Conservation (phyloP, 345 rosid genomes). For the Litchi chinensis region DNA sequence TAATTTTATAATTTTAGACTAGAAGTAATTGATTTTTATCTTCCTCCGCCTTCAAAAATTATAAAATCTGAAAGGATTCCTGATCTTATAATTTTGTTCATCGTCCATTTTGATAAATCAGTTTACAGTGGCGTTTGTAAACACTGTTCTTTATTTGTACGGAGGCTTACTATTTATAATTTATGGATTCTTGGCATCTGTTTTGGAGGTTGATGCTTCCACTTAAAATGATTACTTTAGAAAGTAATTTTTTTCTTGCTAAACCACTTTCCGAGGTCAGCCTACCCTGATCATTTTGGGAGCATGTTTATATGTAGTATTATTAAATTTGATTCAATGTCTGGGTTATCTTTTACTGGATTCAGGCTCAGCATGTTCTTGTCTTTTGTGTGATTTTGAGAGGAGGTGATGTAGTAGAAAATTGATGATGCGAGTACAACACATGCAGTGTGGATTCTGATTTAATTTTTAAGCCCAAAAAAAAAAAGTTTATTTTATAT, state of each 20-base stretch:
- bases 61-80: neutral
- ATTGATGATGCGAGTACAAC: neutral
- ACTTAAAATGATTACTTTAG: neutral
- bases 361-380: too few relatives aligned
- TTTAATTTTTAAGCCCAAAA: too few relatives aligned
- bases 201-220: neutral
- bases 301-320: neutral
- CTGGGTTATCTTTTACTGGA: neutral
- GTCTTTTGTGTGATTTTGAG: neutral
- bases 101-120: neutral
- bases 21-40: too few relatives aligned
- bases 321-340: neutral
- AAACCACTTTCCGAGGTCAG: neutral
- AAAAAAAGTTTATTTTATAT: neutral
- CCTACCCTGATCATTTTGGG: neutral
- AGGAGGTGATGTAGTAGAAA: neutral
- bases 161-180: neutral
- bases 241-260: neutral
- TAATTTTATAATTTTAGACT: neutral
- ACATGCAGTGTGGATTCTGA: neutral
- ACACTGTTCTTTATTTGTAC: neutral
- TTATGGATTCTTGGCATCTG: neutral
- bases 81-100: neutral
- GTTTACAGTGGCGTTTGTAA: neutral
- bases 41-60: neutral